Base-by-base conservation (phyloP, 768 basidiomycete genomes). In the Tephrocybe sp. region DNA sequence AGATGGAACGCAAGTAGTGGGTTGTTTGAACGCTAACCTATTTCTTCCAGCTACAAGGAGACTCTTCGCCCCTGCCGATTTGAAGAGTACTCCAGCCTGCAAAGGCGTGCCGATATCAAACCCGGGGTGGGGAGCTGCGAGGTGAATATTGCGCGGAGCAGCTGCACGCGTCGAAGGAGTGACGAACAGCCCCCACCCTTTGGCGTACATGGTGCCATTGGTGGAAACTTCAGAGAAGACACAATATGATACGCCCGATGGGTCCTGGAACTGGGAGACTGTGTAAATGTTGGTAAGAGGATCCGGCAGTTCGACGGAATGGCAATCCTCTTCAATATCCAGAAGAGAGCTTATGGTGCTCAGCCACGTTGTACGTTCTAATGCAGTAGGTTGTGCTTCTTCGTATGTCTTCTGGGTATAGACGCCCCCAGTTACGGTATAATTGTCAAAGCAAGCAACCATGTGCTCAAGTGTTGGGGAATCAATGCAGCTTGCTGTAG, bases 71-170 rank as follows among this genome's bases (percentile, higher is more conserved):
- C 69, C 68, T 11, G 68, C 68, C 4, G 59, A 51, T 28, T 66
- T 60, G 58, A 78, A 78, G 7, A 78, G 53, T 0, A 69, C 63
- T 0, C 68, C 68, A 1, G 76, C 76, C 57, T 79, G 75, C 32
- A 67, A 55, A 2, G 70, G 64, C 0, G 75, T 76, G 3, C 61
- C 62, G 1, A 62, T 38, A 41, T 80, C 77, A 56, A 61, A 72
- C 3, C 56, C 47, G 0, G 77, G 78, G 57, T 80, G 78, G 0
- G 77, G 77, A 2, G 76, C 77, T 2, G 75, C 70, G 17, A 79
- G 53, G 50, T 79, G 77, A 28, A 77, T 50, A 44, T 59, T 42
- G 11, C 70, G 67, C 21, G 60, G 50, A 0, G 66, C 58, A 3
- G 52, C 56, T 7, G 48, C 41, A 21, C 45, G 62, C 6, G 63